Conservation (phyloP, 495 filamentous ascomycete genomes). For the Trichoderma orchidacearum region DNA sequence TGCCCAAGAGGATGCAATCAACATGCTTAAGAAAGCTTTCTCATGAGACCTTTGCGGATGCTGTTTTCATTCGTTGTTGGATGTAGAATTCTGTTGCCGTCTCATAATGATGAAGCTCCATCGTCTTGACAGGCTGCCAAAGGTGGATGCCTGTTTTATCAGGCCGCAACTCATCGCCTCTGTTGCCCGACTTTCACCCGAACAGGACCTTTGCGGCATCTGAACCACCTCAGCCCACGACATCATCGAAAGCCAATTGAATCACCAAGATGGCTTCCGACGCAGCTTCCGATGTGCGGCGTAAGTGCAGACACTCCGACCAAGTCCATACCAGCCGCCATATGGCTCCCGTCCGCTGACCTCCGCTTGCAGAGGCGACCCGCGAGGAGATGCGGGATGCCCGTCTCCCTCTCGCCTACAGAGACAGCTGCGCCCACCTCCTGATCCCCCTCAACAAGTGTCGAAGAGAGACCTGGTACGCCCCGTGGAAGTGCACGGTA, state of each 20-base stretch:
- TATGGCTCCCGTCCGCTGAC: background rate
- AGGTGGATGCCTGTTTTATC: background rate
- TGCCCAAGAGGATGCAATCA: no score
- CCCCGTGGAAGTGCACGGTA: constrained; percentile 98
- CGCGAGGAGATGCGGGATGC: constrained; percentile 88
- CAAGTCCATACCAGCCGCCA: no score
- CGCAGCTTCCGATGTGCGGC: background rate
- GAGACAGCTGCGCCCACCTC: constrained; percentile 87
- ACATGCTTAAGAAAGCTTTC: background rate
- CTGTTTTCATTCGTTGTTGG: background rate
- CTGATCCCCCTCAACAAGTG: constrained; percentile 92
- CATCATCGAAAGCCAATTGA: constrained; percentile 1
- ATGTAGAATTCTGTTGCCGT: no score
- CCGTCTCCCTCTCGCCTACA: constrained; percentile 74
- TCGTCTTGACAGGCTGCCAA: no score
- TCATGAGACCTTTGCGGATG: background rate
- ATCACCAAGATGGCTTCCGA: constrained; percentile 1
- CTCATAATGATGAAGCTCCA: no score
- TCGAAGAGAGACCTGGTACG: constrained; percentile 79
- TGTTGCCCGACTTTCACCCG: background rate
- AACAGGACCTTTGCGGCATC: background rate
- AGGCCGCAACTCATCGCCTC: background rate
- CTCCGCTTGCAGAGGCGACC: constrained; percentile 43
- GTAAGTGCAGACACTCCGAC: background rate
- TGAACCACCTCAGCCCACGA: background rate